phyloP scores from a whole-genome alignment of 768 basidiomycete genomes.

The Suillus brevipes region DNA sequence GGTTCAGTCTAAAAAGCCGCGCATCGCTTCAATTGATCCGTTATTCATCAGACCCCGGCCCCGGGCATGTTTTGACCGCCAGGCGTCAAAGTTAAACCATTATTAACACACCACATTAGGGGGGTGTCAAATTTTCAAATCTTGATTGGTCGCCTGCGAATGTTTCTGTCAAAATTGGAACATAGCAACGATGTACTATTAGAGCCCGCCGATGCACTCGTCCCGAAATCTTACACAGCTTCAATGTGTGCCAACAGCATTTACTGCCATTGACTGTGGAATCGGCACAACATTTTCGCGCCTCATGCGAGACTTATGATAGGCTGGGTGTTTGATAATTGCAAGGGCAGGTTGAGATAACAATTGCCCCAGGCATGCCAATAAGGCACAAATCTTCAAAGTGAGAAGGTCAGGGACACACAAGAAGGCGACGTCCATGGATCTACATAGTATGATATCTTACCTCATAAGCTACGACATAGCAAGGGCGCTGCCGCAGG shows the following conservation, averaged over 20 bases:
- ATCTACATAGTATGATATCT: not conserved
- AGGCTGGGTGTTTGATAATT: not conserved
- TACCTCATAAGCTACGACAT: not conserved
- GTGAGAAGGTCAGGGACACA: not conserved
- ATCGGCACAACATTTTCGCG: not conserved
- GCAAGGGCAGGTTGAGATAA: not conserved
- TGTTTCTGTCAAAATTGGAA: not conserved
- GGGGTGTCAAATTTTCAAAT: not conserved
- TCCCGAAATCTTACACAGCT: not conserved
- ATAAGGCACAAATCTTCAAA: not conserved
- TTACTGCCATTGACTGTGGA: not conserved
- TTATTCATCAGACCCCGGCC: not conserved
- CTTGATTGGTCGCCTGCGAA: not conserved
- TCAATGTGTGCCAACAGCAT: not conserved
- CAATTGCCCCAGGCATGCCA: not conserved
- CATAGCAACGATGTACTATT: not conserved
- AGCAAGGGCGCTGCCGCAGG: not conserved
- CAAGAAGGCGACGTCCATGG: not conserved
- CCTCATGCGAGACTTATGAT: not conserved
- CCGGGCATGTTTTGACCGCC: not conserved
- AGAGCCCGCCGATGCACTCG: not conserved
- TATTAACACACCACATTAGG: not conserved
- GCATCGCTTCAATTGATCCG: not conserved
- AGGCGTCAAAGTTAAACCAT: not conserved
- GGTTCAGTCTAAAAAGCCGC: too few relatives aligned